These are phyloP conservation scores for Thinopyrum elongatum DNA, from an alignment of 176 grass and related monocot species.

Conservation along the genomic window DNA sequence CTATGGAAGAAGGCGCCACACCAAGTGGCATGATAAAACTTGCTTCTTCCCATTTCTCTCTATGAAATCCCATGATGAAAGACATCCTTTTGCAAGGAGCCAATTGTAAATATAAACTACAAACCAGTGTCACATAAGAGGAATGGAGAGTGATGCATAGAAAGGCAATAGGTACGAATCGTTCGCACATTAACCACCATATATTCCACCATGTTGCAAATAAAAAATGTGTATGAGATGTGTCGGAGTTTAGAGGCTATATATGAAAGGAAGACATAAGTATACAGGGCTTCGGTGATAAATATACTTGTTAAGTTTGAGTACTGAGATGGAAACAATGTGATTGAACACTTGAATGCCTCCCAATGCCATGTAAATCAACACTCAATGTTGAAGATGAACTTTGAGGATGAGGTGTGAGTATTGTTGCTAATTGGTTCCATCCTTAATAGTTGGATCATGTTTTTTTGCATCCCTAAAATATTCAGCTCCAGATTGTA, in stretches of 20 bases:
- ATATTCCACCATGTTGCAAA: background rate
- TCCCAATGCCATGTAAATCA: conserved; percentile 8
- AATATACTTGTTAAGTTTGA: background rate
- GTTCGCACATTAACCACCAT: background rate
- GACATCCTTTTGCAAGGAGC: background rate
- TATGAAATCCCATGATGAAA: background rate
- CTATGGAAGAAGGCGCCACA: background rate
- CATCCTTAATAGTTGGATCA: background rate
- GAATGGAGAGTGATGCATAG: background rate
- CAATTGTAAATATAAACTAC: background rate
- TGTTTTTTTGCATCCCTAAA: background rate
- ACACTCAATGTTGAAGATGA: background rate
- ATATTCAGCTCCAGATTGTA: background rate
- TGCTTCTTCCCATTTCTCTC: background rate
- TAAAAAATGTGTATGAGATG: background rate
- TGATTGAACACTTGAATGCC: background rate
- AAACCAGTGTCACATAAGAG: background rate
- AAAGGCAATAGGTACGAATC: background rate
- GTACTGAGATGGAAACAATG: background rate
- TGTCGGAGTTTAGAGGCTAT: background rate
- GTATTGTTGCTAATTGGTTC: background rate
- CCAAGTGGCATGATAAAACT: background rate
- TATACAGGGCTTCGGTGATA: background rate
- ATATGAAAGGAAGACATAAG: background rate
- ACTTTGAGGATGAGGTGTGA: background rate